These are phyloP conservation scores for Calonectria hawksworthii DNA, from an alignment of 2,329 filamentous ascomycete species.

Conservation along the genomic window DNA sequence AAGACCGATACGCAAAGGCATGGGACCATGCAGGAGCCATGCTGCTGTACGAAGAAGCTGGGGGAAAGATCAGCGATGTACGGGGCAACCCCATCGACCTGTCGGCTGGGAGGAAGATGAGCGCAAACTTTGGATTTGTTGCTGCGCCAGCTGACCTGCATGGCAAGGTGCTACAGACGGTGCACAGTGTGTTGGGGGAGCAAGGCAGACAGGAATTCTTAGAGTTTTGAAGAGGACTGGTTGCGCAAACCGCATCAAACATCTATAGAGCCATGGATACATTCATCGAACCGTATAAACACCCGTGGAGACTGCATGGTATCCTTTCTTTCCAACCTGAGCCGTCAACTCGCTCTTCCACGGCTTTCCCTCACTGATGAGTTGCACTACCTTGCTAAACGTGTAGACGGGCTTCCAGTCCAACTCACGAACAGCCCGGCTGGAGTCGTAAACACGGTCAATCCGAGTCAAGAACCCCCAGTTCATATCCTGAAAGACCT, in stretches of 20 bases:
- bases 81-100: constrained; percentile 66
- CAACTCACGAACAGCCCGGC: constrained; percentile 56
- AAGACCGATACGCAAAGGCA: constrained; percentile 64
- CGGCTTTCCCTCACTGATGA: constrained; percentile 51
- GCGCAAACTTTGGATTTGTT: constrained; percentile 68
- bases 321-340: constrained; percentile 59
- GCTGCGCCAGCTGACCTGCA: constrained; percentile 64
- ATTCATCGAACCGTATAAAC: constrained; percentile 56
- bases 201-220: constrained; percentile 47
- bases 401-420: constrained; percentile 60
- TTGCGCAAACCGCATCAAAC: background rate
- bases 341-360: constrained; percentile 56
- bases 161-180: constrained; percentile 68
- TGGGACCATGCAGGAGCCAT: constrained; percentile 74
- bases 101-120: constrained; percentile 62
- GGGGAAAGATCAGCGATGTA: constrained; percentile 68
- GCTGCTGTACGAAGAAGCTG: constrained; percentile 70
- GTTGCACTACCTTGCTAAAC: constrained; percentile 52
- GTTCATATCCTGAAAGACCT: constrained; percentile 48
- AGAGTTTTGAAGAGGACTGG: background rate
- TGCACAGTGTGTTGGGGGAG: constrained; percentile 79
- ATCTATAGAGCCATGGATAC: background rate
- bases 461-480: constrained; percentile 57
- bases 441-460: constrained; percentile 62
- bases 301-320: constrained; percentile 58